Conservation (phyloP, 495 filamentous ascomycete genomes). For the Chaetomium cochliodes region DNA sequence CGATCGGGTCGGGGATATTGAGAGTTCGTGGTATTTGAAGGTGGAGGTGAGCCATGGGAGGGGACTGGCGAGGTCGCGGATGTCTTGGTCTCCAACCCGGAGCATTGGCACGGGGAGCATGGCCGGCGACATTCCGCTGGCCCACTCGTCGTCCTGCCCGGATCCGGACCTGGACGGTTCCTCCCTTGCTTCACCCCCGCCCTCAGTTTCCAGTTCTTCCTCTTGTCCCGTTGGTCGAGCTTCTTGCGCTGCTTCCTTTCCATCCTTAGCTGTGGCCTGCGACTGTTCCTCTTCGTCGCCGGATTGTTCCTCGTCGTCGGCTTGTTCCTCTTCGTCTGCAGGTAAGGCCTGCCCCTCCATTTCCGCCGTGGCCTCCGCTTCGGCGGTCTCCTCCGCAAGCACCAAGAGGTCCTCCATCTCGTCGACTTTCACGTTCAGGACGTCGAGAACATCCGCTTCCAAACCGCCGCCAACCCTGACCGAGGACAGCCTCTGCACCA, state of each 20-base stretch:
- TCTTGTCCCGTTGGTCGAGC: background rate
- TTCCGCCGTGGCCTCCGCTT: slow-evolving; percentile 17
- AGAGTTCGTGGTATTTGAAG: slow-evolving; percentile 16
- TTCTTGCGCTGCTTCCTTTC: background rate
- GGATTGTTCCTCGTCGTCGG: background rate
- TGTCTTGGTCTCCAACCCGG: background rate
- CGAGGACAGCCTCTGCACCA: slow-evolving; percentile 41
- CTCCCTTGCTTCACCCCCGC: background rate
- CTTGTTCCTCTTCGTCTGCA: background rate
- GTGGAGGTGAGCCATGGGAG: slow-evolving; percentile 13
- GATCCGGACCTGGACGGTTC: background rate
- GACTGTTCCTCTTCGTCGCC: background rate
- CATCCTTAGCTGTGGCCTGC: background rate
- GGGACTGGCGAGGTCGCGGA: slow-evolving; percentile 12
- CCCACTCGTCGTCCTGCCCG: background rate
- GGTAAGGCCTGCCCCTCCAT: background rate
- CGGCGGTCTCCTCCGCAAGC: slow-evolving; percentile 17
- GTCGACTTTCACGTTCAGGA: slow-evolving; percentile 45
- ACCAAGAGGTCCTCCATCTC: slow-evolving; percentile 45
- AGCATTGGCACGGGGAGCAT: background rate
- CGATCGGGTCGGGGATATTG: slow-evolving; percentile 7
- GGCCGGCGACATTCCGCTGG: background rate
- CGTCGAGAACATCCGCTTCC: slow-evolving; percentile 34
- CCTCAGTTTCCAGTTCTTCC: background rate
- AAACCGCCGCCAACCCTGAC: slow-evolving; percentile 24